Evolutionary conservation across 306 rosid genomes (phyloP), one percentile per base, ranked within the genome.

Genomic region (Purshia tridentata): DNA sequence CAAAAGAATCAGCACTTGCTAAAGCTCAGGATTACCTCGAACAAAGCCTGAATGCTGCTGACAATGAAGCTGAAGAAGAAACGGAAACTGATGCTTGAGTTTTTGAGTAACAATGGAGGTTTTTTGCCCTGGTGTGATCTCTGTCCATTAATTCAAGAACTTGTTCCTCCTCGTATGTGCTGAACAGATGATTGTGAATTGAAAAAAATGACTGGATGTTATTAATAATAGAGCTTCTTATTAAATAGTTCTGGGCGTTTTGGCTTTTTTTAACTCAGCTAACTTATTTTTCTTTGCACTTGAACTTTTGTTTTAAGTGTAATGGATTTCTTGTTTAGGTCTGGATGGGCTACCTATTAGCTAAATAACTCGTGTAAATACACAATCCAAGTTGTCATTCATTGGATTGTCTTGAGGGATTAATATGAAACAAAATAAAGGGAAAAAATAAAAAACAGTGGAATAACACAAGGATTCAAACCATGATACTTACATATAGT

Each of bases 21-120:
- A 90, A 90, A 79, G 99, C 99, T 35, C 96, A 89, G 82, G 97
- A 87, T 4, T 91, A 81, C 82, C 86, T 95, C 40, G 23, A 67
- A 79, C 72, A 84, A 49, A 67, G 76, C 4, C 9, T 79, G 57
- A 58, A 78, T 40, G 74, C 6, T 35, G 67, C 1, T 10, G 87
- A 85, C 67, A 77, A 44, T n/a, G 86, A 71, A 59, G 64, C 23
- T 44, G 89, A 76, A 69, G 5, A 19, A 5, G 80, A 81, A 64
- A 73, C 39, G 3, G 83, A 60, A 55, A 29, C 72, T 6, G 85
- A 77, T 23, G 72, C 71, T 53, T 84, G 84, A 86, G 70, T 73
- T 65, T 63, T 14, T 50, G 62, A 55, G 50, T 54, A 42, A 53
- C 22, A 70, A 15, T 65, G 75, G 42, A 47, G 18, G 73, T 55